Percentiles rank a stretch among this genome's conserved stretches.
phyloP scores from a whole-genome alignment of 257 asterid genomes.

The Fraxinus anomala region DNA sequence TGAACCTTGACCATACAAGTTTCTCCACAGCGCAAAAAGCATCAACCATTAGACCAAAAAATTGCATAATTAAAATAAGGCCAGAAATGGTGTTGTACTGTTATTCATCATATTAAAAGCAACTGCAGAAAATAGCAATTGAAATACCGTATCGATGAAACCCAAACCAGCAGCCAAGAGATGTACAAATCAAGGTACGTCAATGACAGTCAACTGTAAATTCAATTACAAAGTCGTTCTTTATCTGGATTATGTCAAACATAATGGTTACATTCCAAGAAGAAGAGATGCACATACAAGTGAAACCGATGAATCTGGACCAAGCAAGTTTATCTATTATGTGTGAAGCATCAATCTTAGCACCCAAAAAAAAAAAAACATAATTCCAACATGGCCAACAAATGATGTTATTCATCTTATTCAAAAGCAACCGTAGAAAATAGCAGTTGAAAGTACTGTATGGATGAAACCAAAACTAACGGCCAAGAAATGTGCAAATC shows the following conservation, averaged over 20 bases:
- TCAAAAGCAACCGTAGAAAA: slow-evolving; percentile 16
- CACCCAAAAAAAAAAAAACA: background rate
- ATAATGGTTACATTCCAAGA: slow-evolving; percentile 13
- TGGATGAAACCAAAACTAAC: slow-evolving; percentile 17
- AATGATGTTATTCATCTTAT: slow-evolving; percentile 29
- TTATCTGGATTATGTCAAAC: slow-evolving; percentile 18
- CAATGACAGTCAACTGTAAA: slow-evolving; percentile 25
- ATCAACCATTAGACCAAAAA: background rate
- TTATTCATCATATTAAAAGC: no score
- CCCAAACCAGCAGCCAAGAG: slow-evolving; percentile 20
- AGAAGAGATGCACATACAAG: slow-evolving; percentile 19
- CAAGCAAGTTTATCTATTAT: no score
- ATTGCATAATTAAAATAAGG: background rate
- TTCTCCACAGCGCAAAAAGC: background rate
- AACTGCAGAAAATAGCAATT: slow-evolving; percentile 13
- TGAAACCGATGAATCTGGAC: background rate
- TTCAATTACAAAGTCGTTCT: slow-evolving; percentile 24
- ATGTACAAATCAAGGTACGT: slow-evolving; percentile 18
- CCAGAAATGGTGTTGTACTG: no score
- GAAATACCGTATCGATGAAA: slow-evolving; percentile 11
- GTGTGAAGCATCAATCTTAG: background rate
- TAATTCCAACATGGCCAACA: background rate
- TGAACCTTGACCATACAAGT: background rate
- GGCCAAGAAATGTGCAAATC: slow-evolving; percentile 12
- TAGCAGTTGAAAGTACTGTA: slow-evolving; percentile 16